Evolutionary conservation across 306 rosid species (phyloP).

Genomic region (Cicer bijugum): DNA sequence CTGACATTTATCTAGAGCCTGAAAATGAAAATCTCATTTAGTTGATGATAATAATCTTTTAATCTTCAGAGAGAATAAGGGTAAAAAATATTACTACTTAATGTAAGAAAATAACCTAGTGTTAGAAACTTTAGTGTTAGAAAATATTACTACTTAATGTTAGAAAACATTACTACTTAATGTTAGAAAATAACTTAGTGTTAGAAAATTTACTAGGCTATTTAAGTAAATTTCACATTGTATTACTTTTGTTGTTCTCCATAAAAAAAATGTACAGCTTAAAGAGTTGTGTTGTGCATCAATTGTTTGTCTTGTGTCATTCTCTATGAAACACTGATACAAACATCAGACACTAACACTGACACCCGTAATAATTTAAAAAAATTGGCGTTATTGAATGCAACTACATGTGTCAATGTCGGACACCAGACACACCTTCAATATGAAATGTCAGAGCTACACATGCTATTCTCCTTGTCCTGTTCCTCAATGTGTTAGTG

Average conservation of each 20-base stretch:
- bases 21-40: conserved; percentile 36
- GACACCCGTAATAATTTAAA: too few species aligned
- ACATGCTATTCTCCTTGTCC: too few species aligned
- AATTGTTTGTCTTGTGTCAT: background rate
- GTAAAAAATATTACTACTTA: background rate
- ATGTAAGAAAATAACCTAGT: background rate
- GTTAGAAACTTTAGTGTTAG: conserved; percentile 2
- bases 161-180: background rate
- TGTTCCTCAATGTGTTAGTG: background rate
- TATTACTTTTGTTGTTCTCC: background rate
- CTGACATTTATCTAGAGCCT: conserved; percentile 94
- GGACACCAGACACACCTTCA: too few species aligned
- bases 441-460: too few species aligned
- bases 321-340: background rate
- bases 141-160: background rate
- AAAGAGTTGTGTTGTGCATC: too few species aligned
- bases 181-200: background rate
- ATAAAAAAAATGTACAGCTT: too few species aligned
- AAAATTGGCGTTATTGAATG: too few species aligned
- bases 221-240: background rate
- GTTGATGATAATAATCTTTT: background rate
- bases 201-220: background rate
- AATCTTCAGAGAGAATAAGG: background rate
- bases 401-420: too few species aligned
- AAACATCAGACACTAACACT: too few species aligned